Evolutionary conservation across 257 asterid species (phyloP), one percentile per base, ranked within the genome.

Genomic region (Solanum arcanum): DNA sequence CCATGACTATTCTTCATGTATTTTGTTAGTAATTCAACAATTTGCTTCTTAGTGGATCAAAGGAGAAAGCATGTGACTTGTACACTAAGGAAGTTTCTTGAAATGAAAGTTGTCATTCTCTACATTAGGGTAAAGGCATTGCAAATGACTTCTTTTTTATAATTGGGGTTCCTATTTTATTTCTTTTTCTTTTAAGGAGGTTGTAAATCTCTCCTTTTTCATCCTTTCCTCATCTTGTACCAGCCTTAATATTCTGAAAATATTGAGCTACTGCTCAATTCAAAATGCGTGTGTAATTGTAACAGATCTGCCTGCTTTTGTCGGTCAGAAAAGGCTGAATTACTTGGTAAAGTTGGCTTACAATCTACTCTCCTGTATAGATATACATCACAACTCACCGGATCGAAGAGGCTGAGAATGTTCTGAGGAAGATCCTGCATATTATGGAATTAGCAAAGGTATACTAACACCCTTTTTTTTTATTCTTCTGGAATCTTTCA

Each of bases 401-500:
- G 90, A 88, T 89, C 86, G 87, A 92, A 46, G 97, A 97, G 86
- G 98, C 98, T 88, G 98, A 94, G 94, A 89, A 86, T 59, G 86
- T 92, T 66, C 91, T 88, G 91, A 94, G 98, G 87, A 95, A 93
- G 94, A 91, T 93, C 91, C 90, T 97, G 88, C 96, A 94, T 87
- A 86, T 87, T 42, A 87, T 93, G 96, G 98, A 97, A 91, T 46
- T 93, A 76, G 93, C 94, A 23, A 94, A 95, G 99, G 99, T 96
- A 83, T 86, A 81, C 62, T 88, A 84, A 69, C 86, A 37, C 39
- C 86, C 64, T 83, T 23, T 68, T 76, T 31, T 72, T 83, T 62
- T 18, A 10, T 18, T 56, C 20, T 56, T 56, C 35, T 46, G 69
- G 44, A 47, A 23, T 46, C 83, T 44, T 47, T 83, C 29, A 72